phyloP scores from a whole-genome alignment of 352 stramenopile species.

The Phytopythium kandeliae region DNA sequence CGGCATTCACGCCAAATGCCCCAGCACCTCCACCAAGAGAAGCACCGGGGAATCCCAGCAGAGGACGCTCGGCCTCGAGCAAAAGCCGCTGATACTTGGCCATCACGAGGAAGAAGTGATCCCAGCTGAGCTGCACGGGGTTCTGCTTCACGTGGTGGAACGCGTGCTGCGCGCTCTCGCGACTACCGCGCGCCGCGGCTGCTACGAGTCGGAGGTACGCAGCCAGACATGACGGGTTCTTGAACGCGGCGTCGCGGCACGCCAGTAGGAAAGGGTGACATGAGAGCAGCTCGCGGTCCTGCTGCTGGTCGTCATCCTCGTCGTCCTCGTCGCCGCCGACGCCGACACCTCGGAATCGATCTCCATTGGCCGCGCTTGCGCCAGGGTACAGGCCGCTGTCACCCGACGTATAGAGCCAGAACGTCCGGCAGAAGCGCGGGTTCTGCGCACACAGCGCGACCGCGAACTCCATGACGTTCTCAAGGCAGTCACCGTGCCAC shows the following conservation, averaged over 20 bases:
- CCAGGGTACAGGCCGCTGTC: conserved; percentile 10
- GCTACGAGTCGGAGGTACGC: conserved; percentile 74
- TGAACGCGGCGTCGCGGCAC: conserved; percentile 66
- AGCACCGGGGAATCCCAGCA: neutral
- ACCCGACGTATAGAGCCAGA: conserved; percentile 43
- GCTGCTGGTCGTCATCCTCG: conserved; percentile 5
- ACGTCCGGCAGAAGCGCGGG: conserved; percentile 46
- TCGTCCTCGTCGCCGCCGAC: neutral
- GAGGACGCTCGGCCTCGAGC: conserved; percentile 52
- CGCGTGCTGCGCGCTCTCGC: conserved; percentile 64
- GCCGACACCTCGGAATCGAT: conserved; percentile 9
- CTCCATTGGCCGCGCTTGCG: neutral
- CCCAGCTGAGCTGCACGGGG: conserved; percentile 69
- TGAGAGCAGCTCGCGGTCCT: conserved; percentile 15
- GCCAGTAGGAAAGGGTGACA: conserved; percentile 61
- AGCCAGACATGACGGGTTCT: conserved; percentile 69
- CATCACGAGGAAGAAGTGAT: conserved; percentile 84
- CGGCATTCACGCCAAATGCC: neutral
- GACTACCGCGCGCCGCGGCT: conserved; percentile 43
- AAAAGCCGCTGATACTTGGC: conserved; percentile 79
- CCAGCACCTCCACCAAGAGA: neutral
- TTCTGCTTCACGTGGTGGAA: conserved; percentile 88
- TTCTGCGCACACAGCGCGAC: conserved; percentile 55
- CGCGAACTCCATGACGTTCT: conserved; percentile 75
- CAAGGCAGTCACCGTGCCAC: conserved; percentile 72